Evolutionary conservation across 2,329 filamentous ascomycete genomes (phyloP), one percentile per base, ranked within the genome.

Genomic region (Colletotrichum chlorophyti): DNA sequence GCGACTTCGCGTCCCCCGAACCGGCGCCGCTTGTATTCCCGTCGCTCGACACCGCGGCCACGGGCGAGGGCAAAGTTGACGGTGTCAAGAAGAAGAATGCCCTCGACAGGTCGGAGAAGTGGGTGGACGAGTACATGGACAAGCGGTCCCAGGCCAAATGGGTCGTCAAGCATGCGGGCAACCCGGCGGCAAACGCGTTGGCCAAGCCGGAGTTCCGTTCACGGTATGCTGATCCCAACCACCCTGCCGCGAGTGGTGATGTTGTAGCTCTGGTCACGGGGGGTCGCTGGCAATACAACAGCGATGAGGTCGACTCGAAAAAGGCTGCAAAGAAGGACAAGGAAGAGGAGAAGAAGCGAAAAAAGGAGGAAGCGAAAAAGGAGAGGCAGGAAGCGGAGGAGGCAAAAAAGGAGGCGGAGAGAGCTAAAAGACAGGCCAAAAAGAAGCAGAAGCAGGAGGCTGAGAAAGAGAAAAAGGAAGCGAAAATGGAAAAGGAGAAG

Each of bases 21-120:
- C 69, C 75, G 2, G 82, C 82, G 3, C 76, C 80, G 0, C 69
- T 85, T 4, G 64, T 82, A 6, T 84, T 79, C 49, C 81, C 81
- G 1, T 10, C 50, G 19, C 0, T 69, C 67, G 4, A 67, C 81
- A 21, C 15, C 1, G 76, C 81, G 31, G 51, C 57, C 11, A 29
- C 63, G 7, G 45, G 67, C 5, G 61, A 57, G 1, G 26, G 54
- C n/a, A 53, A 51, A 26, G 43, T 64, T 2, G 60, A 62, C 9
- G 37, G 27, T 10, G 23, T 12, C 15, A 63, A 66, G 54, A 65
- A 65, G 45, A 47, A 64, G 55, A 59, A 58, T n/a, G 57, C 52
- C 1, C 15, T 64, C 5, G 59, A 64, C 21, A 48, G 67, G 15
- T 60, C 58, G 11, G 64, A 62, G 9, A 27, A 46, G 6, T 69